Conservation (phyloP, 148 eudicot genomes). For the Nyssa sinensis region DNA sequence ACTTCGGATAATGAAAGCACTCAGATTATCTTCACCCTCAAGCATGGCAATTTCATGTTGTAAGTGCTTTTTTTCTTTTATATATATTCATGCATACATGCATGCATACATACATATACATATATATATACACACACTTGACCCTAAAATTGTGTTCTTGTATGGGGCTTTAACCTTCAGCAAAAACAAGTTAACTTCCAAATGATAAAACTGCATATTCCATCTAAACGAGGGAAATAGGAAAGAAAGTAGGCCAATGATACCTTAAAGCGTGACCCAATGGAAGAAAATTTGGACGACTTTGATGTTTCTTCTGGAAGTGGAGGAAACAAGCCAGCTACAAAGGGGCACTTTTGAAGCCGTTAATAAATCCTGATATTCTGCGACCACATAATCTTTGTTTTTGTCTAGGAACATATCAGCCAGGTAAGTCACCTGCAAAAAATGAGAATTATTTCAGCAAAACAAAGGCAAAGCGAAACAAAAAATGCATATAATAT, state of each 20-base stretch:
- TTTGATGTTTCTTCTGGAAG: slow-evolving; percentile 88
- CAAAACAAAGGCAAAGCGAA: not conserved
- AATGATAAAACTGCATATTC: not conserved
- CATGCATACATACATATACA: too few relatives aligned
- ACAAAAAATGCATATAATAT: not conserved
- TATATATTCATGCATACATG: too few relatives aligned
- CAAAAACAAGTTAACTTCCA: slow-evolving; percentile 6
- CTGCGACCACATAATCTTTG: slow-evolving; percentile 98
- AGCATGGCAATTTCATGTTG: not conserved
- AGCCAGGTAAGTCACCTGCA: slow-evolving; percentile 88
- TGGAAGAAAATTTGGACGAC: slow-evolving; percentile 97
- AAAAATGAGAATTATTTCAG: slow-evolving; percentile 18
- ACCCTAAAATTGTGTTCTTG: not conserved
- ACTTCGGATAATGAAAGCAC: not conserved
- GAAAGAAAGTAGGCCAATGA: not conserved
- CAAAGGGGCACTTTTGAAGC: slow-evolving; percentile 91
- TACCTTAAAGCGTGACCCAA: slow-evolving; percentile 99
- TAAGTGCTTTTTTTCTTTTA: not conserved
- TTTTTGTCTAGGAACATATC: slow-evolving; percentile 96
- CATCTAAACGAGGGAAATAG: slow-evolving; percentile 1
- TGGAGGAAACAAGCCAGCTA: slow-evolving; percentile 85
- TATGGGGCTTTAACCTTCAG: slow-evolving; percentile 3
- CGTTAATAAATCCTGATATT: slow-evolving; percentile 90
- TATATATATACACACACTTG: too few relatives aligned
- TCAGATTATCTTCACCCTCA: not conserved